These are phyloP conservation scores for Simplicillium aogashimaense DNA, from an alignment of 2,329 filamentous ascomycete genomes.

Conservation along the genomic window DNA sequence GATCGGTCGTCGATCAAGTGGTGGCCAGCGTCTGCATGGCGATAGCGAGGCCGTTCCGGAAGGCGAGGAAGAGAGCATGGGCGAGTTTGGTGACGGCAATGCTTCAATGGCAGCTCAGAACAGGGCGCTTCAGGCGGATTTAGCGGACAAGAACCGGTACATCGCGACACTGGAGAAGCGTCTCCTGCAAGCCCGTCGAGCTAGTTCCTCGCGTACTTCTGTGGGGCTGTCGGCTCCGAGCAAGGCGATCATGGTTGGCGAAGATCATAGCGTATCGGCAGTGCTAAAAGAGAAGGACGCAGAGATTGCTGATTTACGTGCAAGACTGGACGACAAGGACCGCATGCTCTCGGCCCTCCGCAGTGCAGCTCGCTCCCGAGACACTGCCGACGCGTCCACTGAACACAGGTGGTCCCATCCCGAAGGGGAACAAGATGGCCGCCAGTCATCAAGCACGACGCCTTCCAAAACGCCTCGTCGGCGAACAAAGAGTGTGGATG, in stretches of 20 bases:
- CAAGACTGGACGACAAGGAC: constrained; percentile 88
- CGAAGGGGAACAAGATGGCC: constrained; percentile 10
- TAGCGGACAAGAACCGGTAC: constrained; percentile 94
- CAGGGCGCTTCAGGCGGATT: constrained; percentile 82
- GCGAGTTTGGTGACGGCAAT: constrained; percentile 77
- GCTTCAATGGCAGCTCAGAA: constrained; percentile 81
- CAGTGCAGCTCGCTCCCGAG: constrained; percentile 75
- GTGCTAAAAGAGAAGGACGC: constrained; percentile 80
- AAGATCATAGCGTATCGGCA: constrained; percentile 65
- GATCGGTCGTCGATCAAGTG: constrained; percentile 42
- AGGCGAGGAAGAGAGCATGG: constrained; percentile 58
- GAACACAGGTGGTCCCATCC: constrained; percentile 19
- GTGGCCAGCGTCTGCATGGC: constrained; percentile 30
- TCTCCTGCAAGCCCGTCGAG: constrained; percentile 77
- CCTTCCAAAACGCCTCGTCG: constrained; percentile 28
- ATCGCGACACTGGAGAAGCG: constrained; percentile 90
- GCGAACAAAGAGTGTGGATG: constrained; percentile 65
- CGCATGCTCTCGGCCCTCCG: constrained; percentile 83
- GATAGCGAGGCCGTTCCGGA: constrained; percentile 32
- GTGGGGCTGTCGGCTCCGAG: constrained; percentile 55
- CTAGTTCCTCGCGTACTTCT: constrained; percentile 81
- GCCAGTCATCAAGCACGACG: constrained; percentile 13
- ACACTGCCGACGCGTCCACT: constrained; percentile 56
- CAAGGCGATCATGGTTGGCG: constrained; percentile 59
- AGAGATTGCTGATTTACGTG: constrained; percentile 85